Evolutionary conservation across 768 basidiomycete genomes (phyloP).

Genomic region (Kwoniella bestiolae): DNA sequence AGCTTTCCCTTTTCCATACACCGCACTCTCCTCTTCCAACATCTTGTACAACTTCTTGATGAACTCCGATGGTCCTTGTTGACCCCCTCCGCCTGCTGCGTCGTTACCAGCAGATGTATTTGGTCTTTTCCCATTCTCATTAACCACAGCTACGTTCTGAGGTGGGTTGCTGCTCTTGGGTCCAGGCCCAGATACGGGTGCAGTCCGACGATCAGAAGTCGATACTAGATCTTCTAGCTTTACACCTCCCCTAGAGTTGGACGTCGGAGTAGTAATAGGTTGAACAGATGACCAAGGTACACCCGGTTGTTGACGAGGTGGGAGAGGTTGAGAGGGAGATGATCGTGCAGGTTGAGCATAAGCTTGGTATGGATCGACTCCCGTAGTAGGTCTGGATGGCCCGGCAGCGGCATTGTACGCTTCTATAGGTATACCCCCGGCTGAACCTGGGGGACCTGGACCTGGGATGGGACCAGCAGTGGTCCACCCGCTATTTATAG

Average conservation of each 20-base stretch:
- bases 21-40: conserved; percentile 46
- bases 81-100: conserved; percentile 9
- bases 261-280: conserved; percentile 12
- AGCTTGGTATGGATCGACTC: conserved; percentile 16
- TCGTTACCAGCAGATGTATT: conserved; percentile 1
- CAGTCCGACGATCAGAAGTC: conserved; percentile 12
- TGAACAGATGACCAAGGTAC: conserved; percentile 31
- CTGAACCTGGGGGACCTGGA: conserved; percentile 3
- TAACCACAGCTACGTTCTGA: too few relatives aligned
- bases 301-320: conserved; percentile 2
- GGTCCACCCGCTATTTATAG: conserved; percentile 9
- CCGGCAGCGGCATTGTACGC: conserved; percentile 25
- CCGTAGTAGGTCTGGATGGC: conserved; percentile 13
- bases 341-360: conserved; percentile 27
- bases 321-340: conserved; percentile 15
- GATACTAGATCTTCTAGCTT: conserved; percentile 36
- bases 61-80: conserved; percentile 48
- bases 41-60: conserved; percentile 56
- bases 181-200: neutral
- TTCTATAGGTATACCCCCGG: neutral
- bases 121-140: too few relatives aligned
- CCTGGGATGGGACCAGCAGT: neutral
- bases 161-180: too few relatives aligned
- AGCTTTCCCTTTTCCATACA: conserved; percentile 37
- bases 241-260: conserved; percentile 13